Conservation (phyloP, 176 grass and related monocot species). For the Raddia distichophylla region DNA sequence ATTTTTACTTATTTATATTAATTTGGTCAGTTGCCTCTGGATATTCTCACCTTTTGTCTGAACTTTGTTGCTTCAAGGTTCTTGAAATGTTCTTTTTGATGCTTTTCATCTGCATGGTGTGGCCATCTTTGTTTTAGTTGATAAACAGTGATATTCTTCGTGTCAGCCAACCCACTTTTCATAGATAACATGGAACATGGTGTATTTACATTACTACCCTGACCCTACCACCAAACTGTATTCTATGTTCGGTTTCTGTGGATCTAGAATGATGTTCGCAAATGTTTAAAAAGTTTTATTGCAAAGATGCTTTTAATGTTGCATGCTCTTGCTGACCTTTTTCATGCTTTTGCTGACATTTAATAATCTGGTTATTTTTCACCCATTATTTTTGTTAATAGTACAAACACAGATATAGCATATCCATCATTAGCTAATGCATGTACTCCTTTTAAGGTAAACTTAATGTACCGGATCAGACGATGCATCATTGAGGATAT, state of each 20-base stretch:
- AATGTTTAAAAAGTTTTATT: neutral
- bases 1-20: neutral
- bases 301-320: neutral
- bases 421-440: constrained; percentile 4
- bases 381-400: neutral
- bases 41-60: neutral
- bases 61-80: neutral
- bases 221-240: neutral
- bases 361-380: neutral
- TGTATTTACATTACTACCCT: neutral
- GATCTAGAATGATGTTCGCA: neutral
- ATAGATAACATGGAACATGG: neutral
- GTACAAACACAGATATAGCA: neutral
- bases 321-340: neutral
- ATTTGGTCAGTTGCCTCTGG: neutral
- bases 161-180: neutral
- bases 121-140: neutral
- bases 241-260: neutral
- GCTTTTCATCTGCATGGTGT: neutral
- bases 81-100: neutral
- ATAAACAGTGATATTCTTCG: neutral
- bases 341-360: neutral
- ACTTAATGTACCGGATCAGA: constrained; percentile 80
- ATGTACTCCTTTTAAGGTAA: constrained; percentile 62
- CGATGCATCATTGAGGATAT: constrained; percentile 89